These are phyloP conservation scores for Zarea fungicola DNA, from an alignment of 2,329 filamentous ascomycete genomes.

Conservation along the genomic window DNA sequence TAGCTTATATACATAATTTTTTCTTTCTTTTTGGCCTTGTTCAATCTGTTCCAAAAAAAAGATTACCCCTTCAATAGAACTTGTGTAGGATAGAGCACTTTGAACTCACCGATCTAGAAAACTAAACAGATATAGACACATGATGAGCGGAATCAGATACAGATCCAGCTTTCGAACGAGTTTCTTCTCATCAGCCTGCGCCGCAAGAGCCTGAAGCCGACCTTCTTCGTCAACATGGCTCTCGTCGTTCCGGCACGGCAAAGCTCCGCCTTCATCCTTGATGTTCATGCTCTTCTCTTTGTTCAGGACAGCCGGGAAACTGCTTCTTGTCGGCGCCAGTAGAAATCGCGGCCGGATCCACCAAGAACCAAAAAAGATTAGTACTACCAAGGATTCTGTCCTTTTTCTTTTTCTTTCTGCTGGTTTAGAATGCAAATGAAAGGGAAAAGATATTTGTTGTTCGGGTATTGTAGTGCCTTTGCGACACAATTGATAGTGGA, in stretches of 20 bases:
- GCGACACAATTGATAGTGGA: not conserved
- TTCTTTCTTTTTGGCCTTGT: not conserved
- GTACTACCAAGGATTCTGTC: too few species aligned
- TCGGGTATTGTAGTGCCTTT: too few species aligned
- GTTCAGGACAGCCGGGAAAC: too few species aligned
- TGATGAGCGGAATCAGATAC: constrained; percentile 60
- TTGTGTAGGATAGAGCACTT: too few species aligned
- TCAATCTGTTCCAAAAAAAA: too few species aligned
- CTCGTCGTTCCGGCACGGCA: not conserved
- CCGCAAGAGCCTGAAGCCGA: constrained; percentile 15
- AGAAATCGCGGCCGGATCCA: too few species aligned
- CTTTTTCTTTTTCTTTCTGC: too few species aligned
- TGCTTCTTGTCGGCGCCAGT: too few species aligned
- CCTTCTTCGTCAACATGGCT: constrained; percentile 7
- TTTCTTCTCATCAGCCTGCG: constrained; percentile 40
- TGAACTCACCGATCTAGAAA: constrained; percentile 64
- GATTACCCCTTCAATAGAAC: too few species aligned
- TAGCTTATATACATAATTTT: too few species aligned
- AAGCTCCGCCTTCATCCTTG: not conserved
- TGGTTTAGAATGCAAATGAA: not conserved
- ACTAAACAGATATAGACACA: constrained; percentile 67
- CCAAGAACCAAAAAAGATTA: too few species aligned
- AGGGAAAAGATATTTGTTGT: not conserved
- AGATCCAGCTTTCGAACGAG: constrained; percentile 61
- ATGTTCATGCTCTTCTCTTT: too few species aligned